phyloP scores from a whole-genome alignment of 202 grass and related monocot species.

The Zoysia matrella region DNA sequence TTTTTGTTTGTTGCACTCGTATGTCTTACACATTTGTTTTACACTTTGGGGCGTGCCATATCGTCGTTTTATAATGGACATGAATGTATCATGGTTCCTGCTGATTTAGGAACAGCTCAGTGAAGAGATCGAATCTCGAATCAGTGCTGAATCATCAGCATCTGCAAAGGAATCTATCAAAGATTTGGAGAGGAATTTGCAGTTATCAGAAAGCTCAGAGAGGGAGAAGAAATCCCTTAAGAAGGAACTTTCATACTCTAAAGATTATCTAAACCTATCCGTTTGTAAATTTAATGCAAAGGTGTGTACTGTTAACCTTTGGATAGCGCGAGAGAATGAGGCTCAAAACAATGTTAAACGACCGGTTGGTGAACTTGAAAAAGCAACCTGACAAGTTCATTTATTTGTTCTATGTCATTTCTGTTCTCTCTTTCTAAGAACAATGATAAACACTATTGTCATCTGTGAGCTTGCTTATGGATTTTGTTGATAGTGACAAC shows the following conservation, averaged over 20 bases:
- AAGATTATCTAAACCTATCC: conserved; percentile 73
- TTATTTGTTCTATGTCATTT: conserved; percentile 41
- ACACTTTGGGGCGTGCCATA: no score
- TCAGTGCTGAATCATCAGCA: conserved; percentile 60
- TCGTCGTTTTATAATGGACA: no score
- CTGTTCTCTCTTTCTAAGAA: conserved; percentile 19
- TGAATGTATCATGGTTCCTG: conserved; percentile 15
- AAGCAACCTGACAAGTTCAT: conserved; percentile 72
- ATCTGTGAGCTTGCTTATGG: no score
- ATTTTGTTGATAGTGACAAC: no score
- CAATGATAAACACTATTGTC: no score
- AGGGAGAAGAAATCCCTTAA: conserved; percentile 79
- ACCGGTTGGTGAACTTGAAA: conserved; percentile 67
- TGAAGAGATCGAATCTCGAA: conserved; percentile 74
- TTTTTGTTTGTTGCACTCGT: no score
- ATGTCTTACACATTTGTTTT: no score
- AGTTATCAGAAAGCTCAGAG: conserved; percentile 76
- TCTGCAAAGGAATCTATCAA: conserved; percentile 70
- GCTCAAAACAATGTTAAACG: conserved; percentile 72
- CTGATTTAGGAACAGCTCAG: conserved; percentile 66
- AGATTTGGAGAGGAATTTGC: no score
- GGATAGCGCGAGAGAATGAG: no score
- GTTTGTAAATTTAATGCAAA: conserved; percentile 64
- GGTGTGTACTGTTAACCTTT: conserved; percentile 55
- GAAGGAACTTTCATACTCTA: conserved; percentile 71